Conservation (phyloP, 2,329 filamentous ascomycete species). For the Tolypocladium inflatum region DNA sequence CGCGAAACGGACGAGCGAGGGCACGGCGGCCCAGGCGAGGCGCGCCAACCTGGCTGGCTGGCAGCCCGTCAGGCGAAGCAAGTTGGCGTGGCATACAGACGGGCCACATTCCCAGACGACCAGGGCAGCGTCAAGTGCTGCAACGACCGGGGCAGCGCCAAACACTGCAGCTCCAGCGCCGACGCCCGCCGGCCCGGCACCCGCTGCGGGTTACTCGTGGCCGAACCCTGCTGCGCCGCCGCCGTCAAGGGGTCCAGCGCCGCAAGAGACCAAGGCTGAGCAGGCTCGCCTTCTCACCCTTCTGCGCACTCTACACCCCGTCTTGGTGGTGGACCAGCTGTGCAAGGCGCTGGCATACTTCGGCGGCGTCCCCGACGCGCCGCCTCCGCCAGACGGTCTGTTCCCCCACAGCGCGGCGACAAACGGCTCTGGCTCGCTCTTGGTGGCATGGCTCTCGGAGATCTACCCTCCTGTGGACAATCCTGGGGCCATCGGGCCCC, state of each 20-base stretch:
- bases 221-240: background rate
- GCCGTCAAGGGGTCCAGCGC: slow-evolving; percentile 2
- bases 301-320: slow-evolving; percentile 44
- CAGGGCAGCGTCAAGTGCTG: background rate
- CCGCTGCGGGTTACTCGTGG: background rate
- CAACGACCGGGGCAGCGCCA: background rate
- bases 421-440: slow-evolving; percentile 47
- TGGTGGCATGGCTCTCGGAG: slow-evolving; percentile 53
- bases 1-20: slow-evolving; percentile 53
- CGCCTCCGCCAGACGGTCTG: slow-evolving; percentile 37
- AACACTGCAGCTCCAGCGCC: background rate
- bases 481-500: slow-evolving; percentile 1
- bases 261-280: slow-evolving; percentile 46
- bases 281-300: slow-evolving; percentile 50
- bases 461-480: slow-evolving; percentile 43
- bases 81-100: slow-evolving; percentile 20
- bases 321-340: slow-evolving; percentile 50
- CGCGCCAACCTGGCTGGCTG: slow-evolving; percentile 45
- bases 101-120: background rate
- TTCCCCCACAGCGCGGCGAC: slow-evolving; percentile 47
- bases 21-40: slow-evolving; percentile 47
- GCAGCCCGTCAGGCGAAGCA: slow-evolving; percentile 36
- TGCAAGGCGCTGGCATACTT: slow-evolving; percentile 56
- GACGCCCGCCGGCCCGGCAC: background rate
- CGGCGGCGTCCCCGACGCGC: slow-evolving; percentile 47